A percentile compares a stretch with the other conserved stretches of the same genome.
These are phyloP conservation scores for Podila verticillata DNA, from an alignment of 192 early-diverging fungal species.

Conservation along the genomic window DNA sequence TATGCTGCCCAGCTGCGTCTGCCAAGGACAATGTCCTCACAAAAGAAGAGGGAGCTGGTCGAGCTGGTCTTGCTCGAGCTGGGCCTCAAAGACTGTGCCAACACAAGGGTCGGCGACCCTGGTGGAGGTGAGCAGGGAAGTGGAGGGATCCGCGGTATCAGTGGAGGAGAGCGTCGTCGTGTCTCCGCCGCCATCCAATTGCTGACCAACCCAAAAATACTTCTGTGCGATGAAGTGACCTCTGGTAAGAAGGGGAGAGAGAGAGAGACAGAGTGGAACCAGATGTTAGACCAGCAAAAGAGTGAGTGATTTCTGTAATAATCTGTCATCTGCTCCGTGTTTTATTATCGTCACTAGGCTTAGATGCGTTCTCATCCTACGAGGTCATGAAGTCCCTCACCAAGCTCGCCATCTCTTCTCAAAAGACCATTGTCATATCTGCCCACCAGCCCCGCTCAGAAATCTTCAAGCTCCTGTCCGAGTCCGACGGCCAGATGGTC, in stretches of 20 bases:
- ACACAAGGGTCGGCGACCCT: constrained; percentile 74
- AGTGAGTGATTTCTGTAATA: constrained; percentile 85
- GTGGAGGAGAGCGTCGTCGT: constrained; percentile 80
- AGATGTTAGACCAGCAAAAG: too few relatives aligned
- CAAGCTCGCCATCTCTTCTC: constrained; percentile 31
- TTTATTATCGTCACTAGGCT: constrained; percentile 12
- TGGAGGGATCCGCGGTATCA: constrained; percentile 68
- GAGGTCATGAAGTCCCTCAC: constrained; percentile 52
- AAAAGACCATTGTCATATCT: constrained; percentile 80
- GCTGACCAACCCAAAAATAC: constrained; percentile 72
- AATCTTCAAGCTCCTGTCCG: constrained; percentile 75
- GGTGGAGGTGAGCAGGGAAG: constrained; percentile 45
- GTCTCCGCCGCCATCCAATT: constrained; percentile 77
- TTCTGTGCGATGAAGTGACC: constrained; percentile 82
- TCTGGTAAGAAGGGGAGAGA: too few relatives aligned
- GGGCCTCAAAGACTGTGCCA: constrained; percentile 69
- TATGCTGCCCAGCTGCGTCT: constrained; percentile 70
- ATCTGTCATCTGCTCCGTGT: too few relatives aligned
- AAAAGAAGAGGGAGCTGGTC: constrained; percentile 58
- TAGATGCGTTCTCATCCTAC: constrained; percentile 45
- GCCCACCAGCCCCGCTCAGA: constrained; percentile 93
- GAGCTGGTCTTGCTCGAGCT: constrained; percentile 69
- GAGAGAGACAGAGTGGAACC: too few relatives aligned
- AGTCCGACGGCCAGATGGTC: constrained; percentile 47
- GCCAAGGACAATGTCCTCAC: constrained; percentile 50